These are phyloP conservation scores for Moringa oleifera DNA, from an alignment of 345 rosid species.

Conservation along the genomic window DNA sequence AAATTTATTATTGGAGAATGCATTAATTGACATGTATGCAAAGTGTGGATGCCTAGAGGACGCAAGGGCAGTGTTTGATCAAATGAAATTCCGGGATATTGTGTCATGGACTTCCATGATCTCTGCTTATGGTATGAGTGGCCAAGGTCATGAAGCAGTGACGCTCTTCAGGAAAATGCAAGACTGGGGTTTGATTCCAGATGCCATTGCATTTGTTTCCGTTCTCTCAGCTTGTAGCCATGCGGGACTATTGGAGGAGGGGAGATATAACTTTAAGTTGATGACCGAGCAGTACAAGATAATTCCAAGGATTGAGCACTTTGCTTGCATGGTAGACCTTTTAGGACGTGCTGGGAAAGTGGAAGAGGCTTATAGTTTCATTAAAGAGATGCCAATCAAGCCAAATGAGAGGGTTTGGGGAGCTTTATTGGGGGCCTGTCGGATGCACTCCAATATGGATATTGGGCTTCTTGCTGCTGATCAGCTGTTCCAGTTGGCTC, in stretches of 20 bases:
- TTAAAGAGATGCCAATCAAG: conserved; percentile 47
- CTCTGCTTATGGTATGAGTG: conserved; percentile 66
- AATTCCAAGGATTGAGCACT: conserved; percentile 59
- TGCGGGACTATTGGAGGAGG: conserved; percentile 58
- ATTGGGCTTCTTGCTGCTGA: conserved; percentile 72
- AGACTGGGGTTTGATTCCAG: conserved; percentile 52
- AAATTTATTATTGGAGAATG: conserved; percentile 65
- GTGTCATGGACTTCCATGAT: conserved; percentile 80
- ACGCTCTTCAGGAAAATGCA: conserved; percentile 52
- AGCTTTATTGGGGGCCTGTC: conserved; percentile 59
- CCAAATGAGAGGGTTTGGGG: conserved; percentile 81
- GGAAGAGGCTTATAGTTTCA: conserved; percentile 52
- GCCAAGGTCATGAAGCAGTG: conserved; percentile 53
- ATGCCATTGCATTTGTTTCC: conserved; percentile 69
- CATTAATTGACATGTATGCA: conserved; percentile 67
- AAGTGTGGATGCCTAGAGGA: conserved; percentile 56
- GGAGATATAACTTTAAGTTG: conserved; percentile 37
- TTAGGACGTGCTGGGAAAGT: conserved; percentile 62
- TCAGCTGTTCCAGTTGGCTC: conserved; percentile 49
- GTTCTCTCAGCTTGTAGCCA: conserved; percentile 77
- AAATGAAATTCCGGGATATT: conserved; percentile 51
- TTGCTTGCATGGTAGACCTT: conserved; percentile 72
- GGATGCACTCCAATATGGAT: conserved; percentile 45
- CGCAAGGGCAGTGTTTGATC: conserved; percentile 56
- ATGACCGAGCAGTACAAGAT: conserved; percentile 48